Base-by-base conservation (phyloP, 1,284 basidiomycete genomes). In the Apiotrichum laibachii region DNA sequence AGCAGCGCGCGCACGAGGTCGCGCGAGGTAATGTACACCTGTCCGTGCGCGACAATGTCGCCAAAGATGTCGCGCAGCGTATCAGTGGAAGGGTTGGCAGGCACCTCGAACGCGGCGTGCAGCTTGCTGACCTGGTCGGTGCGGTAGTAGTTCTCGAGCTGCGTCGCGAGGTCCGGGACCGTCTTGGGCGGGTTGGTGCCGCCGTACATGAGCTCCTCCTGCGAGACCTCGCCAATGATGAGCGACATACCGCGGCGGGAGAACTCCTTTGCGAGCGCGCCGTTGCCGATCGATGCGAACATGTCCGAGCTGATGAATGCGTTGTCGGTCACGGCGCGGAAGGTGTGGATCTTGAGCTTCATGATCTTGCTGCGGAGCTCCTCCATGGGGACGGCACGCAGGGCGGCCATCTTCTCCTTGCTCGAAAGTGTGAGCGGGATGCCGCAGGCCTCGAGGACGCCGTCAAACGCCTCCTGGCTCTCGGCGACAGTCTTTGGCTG, bases 91-190 rank as follows among this genome's bases (percentile, higher is more conserved):
- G 49, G 21, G 26, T 56, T 42, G 49, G n/a, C 26, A 16, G 52
- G 31, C 8, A 54, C 34, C 21, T 35, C 33, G 15, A 54, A 54
- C 11, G 43, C 44, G 33, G 37, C 22, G 9, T 53, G n/a, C 12
- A 68, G 65, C 43, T 59, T 55, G 21, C 51, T 53, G 5, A 63
- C 62, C 35, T 57, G 60, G 34, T 58, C 52, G 10, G 40, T 39
- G 15, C 49, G 56, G 56, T 68, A 68, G 59, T 68, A 68, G 61
- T 68, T 68, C 43, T 53, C 43, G 13, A 68, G 57, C 62, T 68
- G 64, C 16, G 52, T 49, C 16, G 47, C 22, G 16, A 68, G 55
- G 56, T 59, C 61, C 13, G 46, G 49, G 0, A 54, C 37, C 21
- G 55, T 40, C 42, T 42, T 49, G 2, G 66, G 66, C 19, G 66